Percentiles rank a stretch among this genome's conserved stretches.
phyloP scores from a whole-genome alignment of 2,329 filamentous ascomycete genomes.

The Clonostachys rosea region DNA sequence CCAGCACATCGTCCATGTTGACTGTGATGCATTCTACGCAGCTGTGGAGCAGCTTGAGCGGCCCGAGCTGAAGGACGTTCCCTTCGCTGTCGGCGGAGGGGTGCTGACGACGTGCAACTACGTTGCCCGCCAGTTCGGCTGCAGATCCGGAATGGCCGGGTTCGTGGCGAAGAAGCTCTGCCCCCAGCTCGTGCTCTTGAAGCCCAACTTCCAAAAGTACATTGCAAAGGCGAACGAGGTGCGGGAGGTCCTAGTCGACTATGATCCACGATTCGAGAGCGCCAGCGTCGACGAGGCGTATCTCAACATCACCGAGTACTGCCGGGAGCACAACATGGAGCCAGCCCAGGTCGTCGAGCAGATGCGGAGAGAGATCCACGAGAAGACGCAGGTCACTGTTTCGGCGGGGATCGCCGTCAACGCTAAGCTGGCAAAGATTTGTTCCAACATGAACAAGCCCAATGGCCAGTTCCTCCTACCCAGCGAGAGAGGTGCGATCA shows the following conservation, averaged over 20 bases:
- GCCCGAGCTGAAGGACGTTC: constrained; percentile 79
- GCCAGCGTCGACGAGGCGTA: constrained; percentile 97
- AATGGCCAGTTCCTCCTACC: constrained; percentile 84
- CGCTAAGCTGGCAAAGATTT: constrained; percentile 90
- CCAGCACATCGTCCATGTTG: constrained; percentile 84
- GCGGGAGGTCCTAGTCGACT: constrained; percentile 74
- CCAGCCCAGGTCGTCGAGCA: constrained; percentile 73
- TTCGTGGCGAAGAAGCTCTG: constrained; percentile 96
- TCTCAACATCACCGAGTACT: constrained; percentile 89
- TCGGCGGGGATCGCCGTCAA: constrained; percentile 95
- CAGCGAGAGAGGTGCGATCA: constrained; percentile 67
- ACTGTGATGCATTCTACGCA: constrained; percentile 97
- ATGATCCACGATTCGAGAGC: constrained; percentile 87
- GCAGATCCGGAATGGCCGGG: constrained; percentile 89
- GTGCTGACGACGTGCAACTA: constrained; percentile 77
- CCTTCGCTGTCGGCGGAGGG: constrained; percentile 80
- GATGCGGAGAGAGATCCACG: constrained; percentile 71
- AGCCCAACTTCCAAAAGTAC: constrained; percentile 88
- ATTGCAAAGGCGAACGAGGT: constrained; percentile 85
- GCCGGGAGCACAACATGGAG: constrained; percentile 58
- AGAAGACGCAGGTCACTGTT: constrained; percentile 77
- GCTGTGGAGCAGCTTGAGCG: constrained; percentile 83
- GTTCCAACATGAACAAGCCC: constrained; percentile 92
- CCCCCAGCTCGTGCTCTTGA: constrained; percentile 76
- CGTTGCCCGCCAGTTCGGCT: constrained; percentile 82